Evolutionary conservation across 176 grass and related monocot species (phyloP).

Genomic region (Elymus sibiricus): DNA sequence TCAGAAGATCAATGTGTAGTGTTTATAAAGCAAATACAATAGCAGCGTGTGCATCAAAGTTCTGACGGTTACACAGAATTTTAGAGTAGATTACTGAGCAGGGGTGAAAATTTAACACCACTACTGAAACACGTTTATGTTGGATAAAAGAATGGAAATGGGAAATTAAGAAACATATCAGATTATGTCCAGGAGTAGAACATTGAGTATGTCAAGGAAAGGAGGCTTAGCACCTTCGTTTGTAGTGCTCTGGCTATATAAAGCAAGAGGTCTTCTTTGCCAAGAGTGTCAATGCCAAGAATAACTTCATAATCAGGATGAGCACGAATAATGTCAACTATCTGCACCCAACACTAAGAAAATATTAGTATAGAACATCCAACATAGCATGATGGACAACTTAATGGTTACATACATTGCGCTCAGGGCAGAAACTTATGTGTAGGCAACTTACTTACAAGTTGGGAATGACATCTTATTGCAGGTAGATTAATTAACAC

Average conservation of each 20-base stretch:
- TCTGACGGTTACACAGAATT: constrained; percentile 5
- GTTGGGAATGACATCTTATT: background rate
- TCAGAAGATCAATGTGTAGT: background rate
- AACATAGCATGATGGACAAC: background rate
- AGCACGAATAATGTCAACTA: constrained; percentile 51
- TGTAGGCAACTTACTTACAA: background rate
- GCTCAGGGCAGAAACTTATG: constrained; percentile 17
- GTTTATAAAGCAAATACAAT: background rate
- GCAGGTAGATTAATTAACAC: background rate
- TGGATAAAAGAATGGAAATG: background rate
- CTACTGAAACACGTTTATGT: constrained; percentile 4
- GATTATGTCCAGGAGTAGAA: background rate
- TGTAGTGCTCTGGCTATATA: constrained; percentile 64
- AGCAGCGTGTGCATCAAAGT: background rate
- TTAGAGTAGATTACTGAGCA: background rate
- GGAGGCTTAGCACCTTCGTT: constrained; percentile 47
- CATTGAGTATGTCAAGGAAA: constrained; percentile 3
- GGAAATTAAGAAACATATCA: background rate
- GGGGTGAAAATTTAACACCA: background rate
- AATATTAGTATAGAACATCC: background rate
- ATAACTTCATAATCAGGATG: constrained; percentile 82
- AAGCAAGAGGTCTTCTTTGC: constrained; percentile 82
- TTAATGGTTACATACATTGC: background rate
- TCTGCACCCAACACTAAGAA: constrained; percentile 37
- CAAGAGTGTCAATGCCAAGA: constrained; percentile 69